Evolutionary conservation across 352 stramenopile species (phyloP).

Genomic region (Globisporangium solare): DNA sequence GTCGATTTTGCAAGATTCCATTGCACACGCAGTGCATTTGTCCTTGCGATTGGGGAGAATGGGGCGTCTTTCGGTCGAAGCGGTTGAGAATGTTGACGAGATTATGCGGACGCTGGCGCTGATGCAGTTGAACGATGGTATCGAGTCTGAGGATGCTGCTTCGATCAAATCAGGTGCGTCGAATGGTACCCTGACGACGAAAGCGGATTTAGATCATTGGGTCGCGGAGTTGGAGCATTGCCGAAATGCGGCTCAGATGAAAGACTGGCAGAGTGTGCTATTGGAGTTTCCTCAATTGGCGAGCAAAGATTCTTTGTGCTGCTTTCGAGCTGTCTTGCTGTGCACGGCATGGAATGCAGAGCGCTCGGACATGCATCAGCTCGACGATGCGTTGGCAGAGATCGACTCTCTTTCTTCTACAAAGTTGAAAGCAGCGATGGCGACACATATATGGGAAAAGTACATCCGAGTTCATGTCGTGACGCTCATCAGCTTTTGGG

Average conservation of each 20-base stretch:
- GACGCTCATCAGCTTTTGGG: constrained; percentile 79
- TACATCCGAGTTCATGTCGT: constrained; percentile 80
- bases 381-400: constrained; percentile 68
- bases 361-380: constrained; percentile 79
- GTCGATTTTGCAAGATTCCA: constrained; percentile 64
- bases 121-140: constrained; percentile 73
- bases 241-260: constrained; percentile 58
- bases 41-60: constrained; percentile 62
- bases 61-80: constrained; percentile 55
- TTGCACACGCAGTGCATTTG: constrained; percentile 72
- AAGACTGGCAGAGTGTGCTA: constrained; percentile 54
- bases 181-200: constrained; percentile 7
- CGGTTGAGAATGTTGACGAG: constrained; percentile 76
- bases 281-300: constrained; percentile 57
- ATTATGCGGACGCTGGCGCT: constrained; percentile 67
- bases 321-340: constrained; percentile 58
- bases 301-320: constrained; percentile 51
- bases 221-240: constrained; percentile 61
- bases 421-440: constrained; percentile 54
- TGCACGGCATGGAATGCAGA: constrained; percentile 79
- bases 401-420: constrained; percentile 38
- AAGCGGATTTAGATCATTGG: constrained; percentile 42
- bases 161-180: constrained; percentile 15
- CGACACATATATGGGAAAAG: constrained; percentile 71
- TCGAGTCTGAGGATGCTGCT: constrained; percentile 37